Conservation (phyloP, 2,329 filamentous ascomycete genomes). For the Fusarium begoniae region DNA sequence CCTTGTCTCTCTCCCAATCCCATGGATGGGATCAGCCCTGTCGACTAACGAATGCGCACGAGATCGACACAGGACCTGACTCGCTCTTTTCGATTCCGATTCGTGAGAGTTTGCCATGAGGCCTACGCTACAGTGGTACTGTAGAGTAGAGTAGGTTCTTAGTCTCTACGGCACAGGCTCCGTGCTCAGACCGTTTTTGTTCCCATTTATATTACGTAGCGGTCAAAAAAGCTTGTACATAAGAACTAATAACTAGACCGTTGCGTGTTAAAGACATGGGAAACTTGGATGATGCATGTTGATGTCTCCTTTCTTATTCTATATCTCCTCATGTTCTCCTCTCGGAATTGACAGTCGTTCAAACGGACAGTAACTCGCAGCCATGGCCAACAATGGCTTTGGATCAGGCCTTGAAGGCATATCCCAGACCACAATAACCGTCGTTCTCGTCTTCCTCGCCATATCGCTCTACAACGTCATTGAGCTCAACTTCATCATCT, state of each 20-base stretch:
- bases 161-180: background rate
- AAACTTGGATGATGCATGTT: background rate
- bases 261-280: background rate
- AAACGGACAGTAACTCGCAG: background rate
- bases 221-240: background rate
- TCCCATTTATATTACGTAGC: slow-evolving; percentile 15
- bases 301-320: background rate
- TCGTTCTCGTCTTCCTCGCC: slow-evolving; percentile 45
- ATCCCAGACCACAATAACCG: slow-evolving; percentile 31
- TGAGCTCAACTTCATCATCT: slow-evolving; percentile 50
- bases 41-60: background rate
- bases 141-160: no score
- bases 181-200: background rate
- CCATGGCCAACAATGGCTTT: slow-evolving; percentile 31
- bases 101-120: background rate
- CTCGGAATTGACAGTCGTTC: background rate
- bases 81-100: slow-evolving; percentile 1
- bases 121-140: background rate
- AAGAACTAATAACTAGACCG: background rate
- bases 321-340: background rate
- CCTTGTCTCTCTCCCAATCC: background rate
- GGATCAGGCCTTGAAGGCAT: slow-evolving; percentile 37
- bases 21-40: background rate
- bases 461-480: slow-evolving; percentile 49
- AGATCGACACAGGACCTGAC: slow-evolving; percentile 2